Evolutionary conservation across 2,329 filamentous ascomycete species (phyloP).

Genomic region (Claviceps capensis): DNA sequence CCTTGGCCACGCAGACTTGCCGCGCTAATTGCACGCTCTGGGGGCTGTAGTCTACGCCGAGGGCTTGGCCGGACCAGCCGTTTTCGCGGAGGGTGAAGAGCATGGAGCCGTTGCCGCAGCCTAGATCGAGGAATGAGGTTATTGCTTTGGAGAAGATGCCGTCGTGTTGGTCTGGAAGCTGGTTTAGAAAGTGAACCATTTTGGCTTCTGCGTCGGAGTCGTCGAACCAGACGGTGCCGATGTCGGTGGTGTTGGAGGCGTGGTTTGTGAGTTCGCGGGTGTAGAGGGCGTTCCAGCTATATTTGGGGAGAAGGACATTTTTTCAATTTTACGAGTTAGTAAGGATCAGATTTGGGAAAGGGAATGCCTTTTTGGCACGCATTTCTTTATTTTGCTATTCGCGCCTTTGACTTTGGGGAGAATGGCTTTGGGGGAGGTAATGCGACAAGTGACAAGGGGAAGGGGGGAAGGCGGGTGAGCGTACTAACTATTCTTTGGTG

Average conservation of each 20-base stretch:
- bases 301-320: background rate
- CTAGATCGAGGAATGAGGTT: constrained; percentile 68
- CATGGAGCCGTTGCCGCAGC: constrained; percentile 87
- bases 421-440: too few relatives aligned
- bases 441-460: too few relatives aligned
- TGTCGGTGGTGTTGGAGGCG: constrained; percentile 56
- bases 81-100: constrained; percentile 63
- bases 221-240: constrained; percentile 91
- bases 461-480: constrained; percentile 17
- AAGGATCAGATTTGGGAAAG: too few relatives aligned
- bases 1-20: constrained; percentile 36
- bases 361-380: too few relatives aligned
- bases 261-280: constrained; percentile 58
- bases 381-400: too few relatives aligned
- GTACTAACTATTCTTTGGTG: constrained; percentile 63
- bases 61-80: constrained; percentile 52
- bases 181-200: constrained; percentile 54
- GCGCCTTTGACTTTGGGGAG: too few relatives aligned
- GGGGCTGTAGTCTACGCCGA: constrained; percentile 80
- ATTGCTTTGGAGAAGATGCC: constrained; percentile 9
- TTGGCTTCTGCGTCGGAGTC: constrained; percentile 80
- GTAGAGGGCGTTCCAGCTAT: constrained; percentile 67
- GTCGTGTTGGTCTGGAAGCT: constrained; percentile 10
- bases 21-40: constrained; percentile 61
- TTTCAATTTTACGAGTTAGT: background rate